phyloP scores from a whole-genome alignment of 164 flowering plant genomes.

The Protea cynaroides region DNA sequence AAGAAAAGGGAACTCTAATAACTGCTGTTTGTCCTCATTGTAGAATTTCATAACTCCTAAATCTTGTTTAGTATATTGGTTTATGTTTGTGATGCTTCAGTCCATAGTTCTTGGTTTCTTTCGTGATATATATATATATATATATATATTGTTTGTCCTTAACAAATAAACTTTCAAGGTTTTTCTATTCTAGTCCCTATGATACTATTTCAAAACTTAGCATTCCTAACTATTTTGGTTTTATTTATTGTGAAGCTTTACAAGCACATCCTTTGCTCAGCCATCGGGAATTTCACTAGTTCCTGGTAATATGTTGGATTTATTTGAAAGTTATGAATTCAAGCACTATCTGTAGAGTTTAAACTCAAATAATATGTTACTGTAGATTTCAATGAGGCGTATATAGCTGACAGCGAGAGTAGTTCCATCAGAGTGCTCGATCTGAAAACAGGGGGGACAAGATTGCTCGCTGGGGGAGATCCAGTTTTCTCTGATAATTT shows the following conservation, averaged over 20 bases:
- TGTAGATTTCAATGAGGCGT: constrained; percentile 59
- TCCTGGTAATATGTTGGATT: constrained; percentile 46
- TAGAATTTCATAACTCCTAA: neutral
- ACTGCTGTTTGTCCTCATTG: neutral
- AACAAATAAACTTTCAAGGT: neutral
- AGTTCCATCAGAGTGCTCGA: constrained; percentile 87
- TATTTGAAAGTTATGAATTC: neutral
- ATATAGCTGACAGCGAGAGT: constrained; percentile 96
- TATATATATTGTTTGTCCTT: neutral
- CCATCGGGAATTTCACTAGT: constrained; percentile 88
- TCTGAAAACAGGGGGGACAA: constrained; percentile 83
- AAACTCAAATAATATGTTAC: neutral
- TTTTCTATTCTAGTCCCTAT: neutral
- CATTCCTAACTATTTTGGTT: constrained; percentile 5
- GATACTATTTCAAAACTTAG: neutral
- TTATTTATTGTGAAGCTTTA: constrained; percentile 39
- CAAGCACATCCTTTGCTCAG: constrained; percentile 85
- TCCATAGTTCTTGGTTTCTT: neutral
- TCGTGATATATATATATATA: too few relatives aligned
- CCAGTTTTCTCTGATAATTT: constrained; percentile 78
- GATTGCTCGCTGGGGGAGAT: constrained; percentile 90
- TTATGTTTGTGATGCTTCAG: neutral
- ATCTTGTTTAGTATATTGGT: too few relatives aligned
- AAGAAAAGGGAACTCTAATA: too few relatives aligned
- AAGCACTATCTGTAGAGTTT: neutral